phyloP scores from a whole-genome alignment of 257 asterid species.

The Ophiorrhiza pumila region DNA sequence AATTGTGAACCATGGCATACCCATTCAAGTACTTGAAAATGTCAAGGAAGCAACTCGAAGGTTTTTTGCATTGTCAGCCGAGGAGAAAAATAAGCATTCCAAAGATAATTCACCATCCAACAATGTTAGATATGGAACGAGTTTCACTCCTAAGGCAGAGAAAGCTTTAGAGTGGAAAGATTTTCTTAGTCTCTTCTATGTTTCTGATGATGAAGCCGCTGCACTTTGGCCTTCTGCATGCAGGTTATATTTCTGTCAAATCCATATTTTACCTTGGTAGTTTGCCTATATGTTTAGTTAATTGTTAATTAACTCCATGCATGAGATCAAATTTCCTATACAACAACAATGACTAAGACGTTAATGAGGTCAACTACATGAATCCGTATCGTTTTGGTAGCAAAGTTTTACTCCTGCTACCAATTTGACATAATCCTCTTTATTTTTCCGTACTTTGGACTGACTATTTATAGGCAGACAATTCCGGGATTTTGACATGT shows the following conservation, averaged over 20 bases:
- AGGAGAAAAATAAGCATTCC: conserved; percentile 25
- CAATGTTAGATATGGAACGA: conserved; percentile 29
- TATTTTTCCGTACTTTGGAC: no score
- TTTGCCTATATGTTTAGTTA: not conserved
- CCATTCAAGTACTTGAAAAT: conserved; percentile 23
- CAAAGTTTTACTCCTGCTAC: no score
- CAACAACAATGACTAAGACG: no score
- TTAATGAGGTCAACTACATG: no score
- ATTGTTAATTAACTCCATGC: not conserved
- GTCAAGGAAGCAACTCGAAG: conserved; percentile 23
- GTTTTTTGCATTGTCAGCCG: conserved; percentile 25
- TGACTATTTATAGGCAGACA: no score
- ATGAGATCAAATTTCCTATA: no score
- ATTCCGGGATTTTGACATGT: no score
- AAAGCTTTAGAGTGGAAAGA: conserved; percentile 41
- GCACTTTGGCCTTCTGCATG: conserved; percentile 27
- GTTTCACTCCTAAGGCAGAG: conserved; percentile 32
- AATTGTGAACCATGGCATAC: conserved; percentile 29
- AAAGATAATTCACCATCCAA: conserved; percentile 21
- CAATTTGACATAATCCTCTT: no score
- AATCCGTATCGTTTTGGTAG: no score
- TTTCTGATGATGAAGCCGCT: conserved; percentile 26
- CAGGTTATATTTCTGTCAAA: conserved; percentile 24
- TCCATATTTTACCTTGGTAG: no score
- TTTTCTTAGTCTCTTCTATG: conserved; percentile 33